Base-by-base conservation (phyloP, 2,329 filamentous ascomycete species). In the Alternaria novae-zelandiae region DNA sequence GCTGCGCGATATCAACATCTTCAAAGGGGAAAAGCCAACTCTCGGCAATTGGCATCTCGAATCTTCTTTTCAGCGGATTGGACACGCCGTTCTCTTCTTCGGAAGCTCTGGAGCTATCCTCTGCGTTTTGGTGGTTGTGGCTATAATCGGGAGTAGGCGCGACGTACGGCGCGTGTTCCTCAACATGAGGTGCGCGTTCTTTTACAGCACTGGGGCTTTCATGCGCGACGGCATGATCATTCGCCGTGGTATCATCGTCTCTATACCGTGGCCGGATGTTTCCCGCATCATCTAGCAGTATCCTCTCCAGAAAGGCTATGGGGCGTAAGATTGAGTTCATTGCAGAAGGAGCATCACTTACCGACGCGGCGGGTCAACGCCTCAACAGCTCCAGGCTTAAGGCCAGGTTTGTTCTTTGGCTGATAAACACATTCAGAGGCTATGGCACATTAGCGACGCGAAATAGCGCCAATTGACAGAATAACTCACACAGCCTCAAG, bases 371-470 rank as follows among this genome's bases (percentile, higher is more conserved):
- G 72, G 26, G 75, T 72, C 64, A 78, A 71, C 21, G 73, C 76
- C 54, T 78, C 76, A 20, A 78, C 68, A 11, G 76, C 76, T 11
- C 76, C 76, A 13, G 74, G 71, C 57, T 78, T 78, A 17, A 78
- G 61, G 2, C 76, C 76, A 7, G 76, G 76, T 60, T 77, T 78
- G 36, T 77, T 74, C 59, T 76, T 78, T 25, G 76, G 71, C 23
- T 70, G 69, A 46, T 78, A 78, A 6, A 72, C 63, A 50, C 75
- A 78, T 21, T 72, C 70, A 6, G 74, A 73, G 4, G 70, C 75
- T 78, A 28, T 17, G 25, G 10, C 9, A 41, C 49, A 45, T 73
- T 60, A 74, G 68, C 45, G 49, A 61, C 12, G 43, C 13, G 46
- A 26, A 11, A 12, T 12, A 12, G 36, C 17, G 55, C 30, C 28